Evolutionary conservation across 1,284 basidiomycete species (phyloP).

Genomic region (Tranzscheliella williamsii): DNA sequence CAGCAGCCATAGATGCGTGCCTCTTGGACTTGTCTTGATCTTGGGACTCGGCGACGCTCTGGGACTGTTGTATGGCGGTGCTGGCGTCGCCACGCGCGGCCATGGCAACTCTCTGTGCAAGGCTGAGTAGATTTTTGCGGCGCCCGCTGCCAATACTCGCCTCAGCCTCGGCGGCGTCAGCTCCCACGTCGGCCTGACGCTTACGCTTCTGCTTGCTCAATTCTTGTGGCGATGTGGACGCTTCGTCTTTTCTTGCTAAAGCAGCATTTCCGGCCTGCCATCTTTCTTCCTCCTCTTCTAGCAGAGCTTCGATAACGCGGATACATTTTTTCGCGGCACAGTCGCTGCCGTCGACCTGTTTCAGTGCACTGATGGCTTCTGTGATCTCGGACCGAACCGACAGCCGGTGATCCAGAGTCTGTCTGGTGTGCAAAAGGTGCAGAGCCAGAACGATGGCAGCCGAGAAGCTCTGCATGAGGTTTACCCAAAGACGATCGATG

Average conservation of each 20-base stretch:
- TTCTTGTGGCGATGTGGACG: slow-evolving; percentile 2
- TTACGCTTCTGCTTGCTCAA: slow-evolving; percentile 33
- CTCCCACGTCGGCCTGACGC: slow-evolving; percentile 28
- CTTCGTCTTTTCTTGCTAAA: slow-evolving; percentile 12
- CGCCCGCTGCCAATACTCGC: slow-evolving; percentile 8
- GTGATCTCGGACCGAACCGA: slow-evolving; percentile 52
- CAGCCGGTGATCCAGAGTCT: slow-evolving; percentile 26
- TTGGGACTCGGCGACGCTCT: background rate
- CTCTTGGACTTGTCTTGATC: slow-evolving; percentile 22
- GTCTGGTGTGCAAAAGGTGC: slow-evolving; percentile 50
- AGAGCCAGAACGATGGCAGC: slow-evolving; percentile 55
- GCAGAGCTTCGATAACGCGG: slow-evolving; percentile 52
- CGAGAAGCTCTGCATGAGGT: slow-evolving; percentile 50
- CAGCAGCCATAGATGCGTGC: slow-evolving; percentile 22
- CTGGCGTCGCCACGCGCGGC: slow-evolving; percentile 28
- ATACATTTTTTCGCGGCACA: slow-evolving; percentile 46
- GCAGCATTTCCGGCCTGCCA: slow-evolving; percentile 44
- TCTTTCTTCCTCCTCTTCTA: slow-evolving; percentile 53
- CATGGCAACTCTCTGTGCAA: slow-evolving; percentile 46
- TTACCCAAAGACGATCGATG: slow-evolving; percentile 51
- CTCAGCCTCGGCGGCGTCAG: slow-evolving; percentile 13
- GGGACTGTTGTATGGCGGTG: background rate
- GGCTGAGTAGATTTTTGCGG: slow-evolving; percentile 46
- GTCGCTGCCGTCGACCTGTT: slow-evolving; percentile 38
- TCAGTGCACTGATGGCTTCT: slow-evolving; percentile 51